Conservation (phyloP, 2,329 filamentous ascomycete species). For the Chaetomium sp. region DNA sequence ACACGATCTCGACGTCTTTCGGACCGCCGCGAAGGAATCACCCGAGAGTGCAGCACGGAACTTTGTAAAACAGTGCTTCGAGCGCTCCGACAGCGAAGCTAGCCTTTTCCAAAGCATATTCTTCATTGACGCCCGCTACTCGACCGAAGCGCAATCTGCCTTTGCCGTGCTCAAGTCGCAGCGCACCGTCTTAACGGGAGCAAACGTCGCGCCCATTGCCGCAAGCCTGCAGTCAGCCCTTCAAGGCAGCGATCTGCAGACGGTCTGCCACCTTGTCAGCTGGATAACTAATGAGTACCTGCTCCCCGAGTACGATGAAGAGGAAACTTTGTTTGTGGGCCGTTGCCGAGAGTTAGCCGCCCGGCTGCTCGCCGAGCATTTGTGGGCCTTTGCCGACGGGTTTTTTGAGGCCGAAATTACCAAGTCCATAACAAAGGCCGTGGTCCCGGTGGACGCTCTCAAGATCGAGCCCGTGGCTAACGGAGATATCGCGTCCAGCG, state of each 20-base stretch:
- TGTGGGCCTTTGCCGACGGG: slow-evolving; percentile 51
- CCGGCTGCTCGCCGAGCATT: slow-evolving; percentile 48
- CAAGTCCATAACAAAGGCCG: slow-evolving; percentile 46
- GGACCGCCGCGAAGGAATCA: slow-evolving; percentile 43
- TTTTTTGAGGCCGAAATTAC: slow-evolving; percentile 50
- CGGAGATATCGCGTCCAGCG: slow-evolving; percentile 48
- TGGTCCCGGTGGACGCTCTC: slow-evolving; percentile 41
- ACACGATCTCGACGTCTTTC: slow-evolving; percentile 49
- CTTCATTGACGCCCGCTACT: slow-evolving; percentile 48
- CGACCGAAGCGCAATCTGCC: slow-evolving; percentile 41
- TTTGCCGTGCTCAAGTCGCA: slow-evolving; percentile 45
- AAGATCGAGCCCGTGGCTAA: slow-evolving; percentile 45
- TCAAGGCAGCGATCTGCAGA: slow-evolving; percentile 41
- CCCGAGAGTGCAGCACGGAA: slow-evolving; percentile 51
- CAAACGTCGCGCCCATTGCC: slow-evolving; percentile 48
- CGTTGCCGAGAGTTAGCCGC: slow-evolving; percentile 53
- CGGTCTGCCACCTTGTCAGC: slow-evolving; percentile 49
- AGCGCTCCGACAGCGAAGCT: slow-evolving; percentile 50
- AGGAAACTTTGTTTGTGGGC: slow-evolving; percentile 44
- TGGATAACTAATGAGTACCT: slow-evolving; percentile 55
- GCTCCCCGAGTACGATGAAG: slow-evolving; percentile 49
- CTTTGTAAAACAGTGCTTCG: slow-evolving; percentile 54
- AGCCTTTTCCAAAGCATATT: slow-evolving; percentile 50
- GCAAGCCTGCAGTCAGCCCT: slow-evolving; percentile 43
- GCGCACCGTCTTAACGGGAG: slow-evolving; percentile 46